Percentiles rank a stretch among this genome's conserved stretches.
Evolutionary conservation across 2,329 filamentous ascomycete genomes (phyloP).

Genomic region (Aspergillaceae sp.): DNA sequence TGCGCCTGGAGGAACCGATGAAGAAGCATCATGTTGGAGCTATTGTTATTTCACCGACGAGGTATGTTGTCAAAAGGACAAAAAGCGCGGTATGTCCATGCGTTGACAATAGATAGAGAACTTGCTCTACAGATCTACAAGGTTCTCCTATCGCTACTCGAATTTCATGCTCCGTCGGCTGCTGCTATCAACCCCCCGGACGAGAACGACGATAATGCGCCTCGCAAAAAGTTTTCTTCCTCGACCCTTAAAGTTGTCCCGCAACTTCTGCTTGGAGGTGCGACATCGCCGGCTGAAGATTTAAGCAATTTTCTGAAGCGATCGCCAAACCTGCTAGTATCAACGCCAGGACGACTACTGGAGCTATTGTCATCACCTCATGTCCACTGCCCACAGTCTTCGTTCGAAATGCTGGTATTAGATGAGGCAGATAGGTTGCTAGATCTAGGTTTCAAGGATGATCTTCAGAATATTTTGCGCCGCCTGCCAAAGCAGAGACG

Average conservation of each 20-base stretch:
- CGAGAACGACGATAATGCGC: constrained; percentile 27
- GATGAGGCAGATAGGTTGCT: constrained; percentile 91
- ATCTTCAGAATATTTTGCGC: constrained; percentile 75
- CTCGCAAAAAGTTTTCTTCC: constrained; percentile 32
- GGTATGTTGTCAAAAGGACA: constrained; percentile 20
- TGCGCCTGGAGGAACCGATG: constrained; percentile 70
- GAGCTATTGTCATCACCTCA: constrained; percentile 80
- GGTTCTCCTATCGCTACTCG: constrained; percentile 66
- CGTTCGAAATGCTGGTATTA: constrained; percentile 84
- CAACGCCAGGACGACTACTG: constrained; percentile 80
- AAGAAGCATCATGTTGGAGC: constrained; percentile 85
- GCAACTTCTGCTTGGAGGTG: constrained; percentile 79
- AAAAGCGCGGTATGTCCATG: too few species aligned
- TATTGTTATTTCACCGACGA: constrained; percentile 84
- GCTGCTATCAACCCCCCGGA: constrained; percentile 35
- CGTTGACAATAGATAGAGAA: constrained; percentile 48
- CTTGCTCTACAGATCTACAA: constrained; percentile 83
- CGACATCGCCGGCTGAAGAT: constrained; percentile 75
- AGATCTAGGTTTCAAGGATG: constrained; percentile 88
- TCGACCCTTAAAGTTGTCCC: constrained; percentile 60
- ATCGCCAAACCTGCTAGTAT: constrained; percentile 81
- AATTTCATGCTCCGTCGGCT: constrained; percentile 74
- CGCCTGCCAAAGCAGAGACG: constrained; percentile 84
- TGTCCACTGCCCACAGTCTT: constrained; percentile 77
- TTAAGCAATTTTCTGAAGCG: constrained; percentile 73